Base-by-base conservation (phyloP, 176 grass and related monocot genomes). In the Cymbopogon citratus region DNA sequence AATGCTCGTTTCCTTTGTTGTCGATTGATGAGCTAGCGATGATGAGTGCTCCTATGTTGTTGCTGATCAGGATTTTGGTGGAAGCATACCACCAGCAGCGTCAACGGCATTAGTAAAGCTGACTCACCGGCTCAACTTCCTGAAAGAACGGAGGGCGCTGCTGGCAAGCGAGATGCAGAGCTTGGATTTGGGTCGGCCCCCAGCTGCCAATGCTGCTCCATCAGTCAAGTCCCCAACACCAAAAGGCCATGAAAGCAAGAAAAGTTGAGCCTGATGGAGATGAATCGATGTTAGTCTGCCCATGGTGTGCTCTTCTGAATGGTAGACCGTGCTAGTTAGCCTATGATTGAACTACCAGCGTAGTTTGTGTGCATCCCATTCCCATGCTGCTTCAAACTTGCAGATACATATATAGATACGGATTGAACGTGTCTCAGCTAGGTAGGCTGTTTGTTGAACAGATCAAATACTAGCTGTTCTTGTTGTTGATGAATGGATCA, bases 101-200 rank as follows among this genome's bases (percentile, higher is more conserved):
- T 77, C 81, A 65, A 69, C 81, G 45, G 93, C 93, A 26, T 81
- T 93, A 51, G 80, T 65, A 39, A 99, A 95, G 87, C 66, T 99
- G 66, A 96, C 97, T 28, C 90, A 74, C 73, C 89, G 92, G 52
- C 93, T 99, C 33, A 92, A 91, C 83, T 92, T 99, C 76, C 77
- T 99, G 72, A 99, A 99, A 84, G 97, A 99, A 82, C 84, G 97
- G 43, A 90, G 89, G 52, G 96, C 87, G 0, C 78, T 91, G 52
- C 84, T 94, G 73, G 89, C 84, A 38, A 94, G 77, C 69, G 92
- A 99, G 74, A 90, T 90, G 84, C 88, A 90, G 60, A 80, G 60
- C 80, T 78, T 90, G 65, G 88, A 90, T 83, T 41, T 90, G 84
- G 63, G 46, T 78, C 67, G 78, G 8, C 78, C 48, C 25, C 43